These are phyloP conservation scores for Pichia manshurica DNA, from an alignment of 805 yeast species.

Conservation along the genomic window DNA sequence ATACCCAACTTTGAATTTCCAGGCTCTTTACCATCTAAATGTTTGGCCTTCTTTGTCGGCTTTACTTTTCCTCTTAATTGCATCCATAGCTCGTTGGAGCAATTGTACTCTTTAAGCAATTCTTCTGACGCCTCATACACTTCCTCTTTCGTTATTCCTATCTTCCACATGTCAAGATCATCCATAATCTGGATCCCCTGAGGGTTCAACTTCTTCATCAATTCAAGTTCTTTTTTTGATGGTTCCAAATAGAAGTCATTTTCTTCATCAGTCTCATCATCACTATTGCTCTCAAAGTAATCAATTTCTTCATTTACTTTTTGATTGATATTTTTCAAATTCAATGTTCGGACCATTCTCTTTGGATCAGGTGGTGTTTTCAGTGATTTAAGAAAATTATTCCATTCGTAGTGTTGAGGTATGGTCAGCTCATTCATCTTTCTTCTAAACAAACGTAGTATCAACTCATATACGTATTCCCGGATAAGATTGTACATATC, in stretches of 20 bases:
- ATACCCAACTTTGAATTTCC: too few species aligned
- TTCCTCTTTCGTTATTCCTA: slow-evolving; percentile 7
- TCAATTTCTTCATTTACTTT: slow-evolving; percentile 3
- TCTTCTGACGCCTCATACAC: slow-evolving; percentile 7
- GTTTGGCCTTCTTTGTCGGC: neutral
- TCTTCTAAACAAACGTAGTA: neutral
- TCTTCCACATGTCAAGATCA: neutral
- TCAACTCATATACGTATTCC: slow-evolving; percentile 1
- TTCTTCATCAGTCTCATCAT: neutral
- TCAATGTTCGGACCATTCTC: slow-evolving; percentile 3
- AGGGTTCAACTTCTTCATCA: slow-evolving; percentile 1
- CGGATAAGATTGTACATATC: slow-evolving; percentile 1
- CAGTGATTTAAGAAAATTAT: neutral
- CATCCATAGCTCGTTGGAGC: neutral
- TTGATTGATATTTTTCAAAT: neutral
- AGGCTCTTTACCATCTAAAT: too few species aligned
- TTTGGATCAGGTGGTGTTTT: neutral
- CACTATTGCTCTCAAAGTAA: neutral
- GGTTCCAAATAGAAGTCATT: slow-evolving; percentile 1
- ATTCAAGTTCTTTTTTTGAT: neutral
- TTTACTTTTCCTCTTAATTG: neutral
- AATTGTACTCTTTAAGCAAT: slow-evolving; percentile 2
- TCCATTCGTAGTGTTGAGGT: slow-evolving; percentile 4
- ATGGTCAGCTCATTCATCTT: slow-evolving; percentile 5
- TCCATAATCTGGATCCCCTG: slow-evolving; percentile 1